These are phyloP conservation scores for Moesziomyces globuligerus DNA, from an alignment of 1,284 basidiomycete genomes.

Conservation along the genomic window DNA sequence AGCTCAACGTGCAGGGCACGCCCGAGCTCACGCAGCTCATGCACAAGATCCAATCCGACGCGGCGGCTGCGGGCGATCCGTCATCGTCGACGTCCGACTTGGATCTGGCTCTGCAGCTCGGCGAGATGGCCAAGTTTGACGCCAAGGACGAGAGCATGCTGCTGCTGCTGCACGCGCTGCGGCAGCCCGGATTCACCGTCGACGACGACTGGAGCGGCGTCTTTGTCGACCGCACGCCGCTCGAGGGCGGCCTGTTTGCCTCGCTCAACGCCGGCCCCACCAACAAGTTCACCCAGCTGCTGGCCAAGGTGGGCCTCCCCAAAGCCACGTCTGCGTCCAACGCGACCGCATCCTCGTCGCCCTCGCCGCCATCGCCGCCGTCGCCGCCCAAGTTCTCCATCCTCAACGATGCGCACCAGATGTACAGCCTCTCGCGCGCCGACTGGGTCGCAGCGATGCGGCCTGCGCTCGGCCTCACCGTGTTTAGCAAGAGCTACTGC, in stretches of 20 bases:
- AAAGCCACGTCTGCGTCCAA: background rate
- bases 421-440: conserved; percentile 29
- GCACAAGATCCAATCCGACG: conserved; percentile 15
- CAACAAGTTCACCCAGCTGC: conserved; percentile 43
- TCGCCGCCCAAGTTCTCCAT: conserved; percentile 14
- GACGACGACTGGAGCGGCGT: conserved; percentile 32
- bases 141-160: conserved; percentile 32
- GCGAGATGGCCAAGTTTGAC: conserved; percentile 26
- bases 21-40: conserved; percentile 17
- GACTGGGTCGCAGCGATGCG: conserved; percentile 36
- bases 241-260: conserved; percentile 10
- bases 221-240: conserved; percentile 21
- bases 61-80: too few species aligned
- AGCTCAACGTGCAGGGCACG: conserved; percentile 23
- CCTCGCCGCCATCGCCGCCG: background rate
- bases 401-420: conserved; percentile 22
- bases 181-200: conserved; percentile 18
- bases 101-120: conserved; percentile 14
- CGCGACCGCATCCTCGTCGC: background rate
- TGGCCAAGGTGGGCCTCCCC: conserved; percentile 28
- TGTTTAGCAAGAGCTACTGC: conserved; percentile 52
- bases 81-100: background rate
- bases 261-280: conserved; percentile 21
- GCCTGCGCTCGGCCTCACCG: conserved; percentile 19
- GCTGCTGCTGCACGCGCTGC: conserved; percentile 34